phyloP scores from a whole-genome alignment of 768 basidiomycete genomes.

The Lactarius pseudohatsudake region DNA sequence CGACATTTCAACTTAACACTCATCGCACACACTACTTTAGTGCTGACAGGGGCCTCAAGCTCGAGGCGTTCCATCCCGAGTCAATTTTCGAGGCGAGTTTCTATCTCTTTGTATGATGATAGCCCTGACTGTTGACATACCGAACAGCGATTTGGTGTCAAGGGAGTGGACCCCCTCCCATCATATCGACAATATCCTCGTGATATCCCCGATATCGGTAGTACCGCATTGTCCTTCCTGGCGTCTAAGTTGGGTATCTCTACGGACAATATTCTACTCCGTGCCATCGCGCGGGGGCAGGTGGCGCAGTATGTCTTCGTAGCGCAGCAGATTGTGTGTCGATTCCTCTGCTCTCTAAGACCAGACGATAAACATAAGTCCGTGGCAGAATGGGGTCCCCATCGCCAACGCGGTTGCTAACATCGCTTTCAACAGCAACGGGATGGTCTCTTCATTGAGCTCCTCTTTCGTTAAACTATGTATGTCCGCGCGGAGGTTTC shows the following conservation, averaged over 20 bases:
- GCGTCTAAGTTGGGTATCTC: constrained; percentile 29
- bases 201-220: constrained; percentile 24
- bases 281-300: constrained; percentile 28
- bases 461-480: constrained; percentile 48
- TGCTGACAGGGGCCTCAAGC: constrained; percentile 18
- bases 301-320: constrained; percentile 29
- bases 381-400: constrained; percentile 35
- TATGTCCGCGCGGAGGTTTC: constrained; percentile 27
- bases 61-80: constrained; percentile 35
- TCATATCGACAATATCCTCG: constrained; percentile 27
- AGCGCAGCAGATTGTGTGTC: constrained; percentile 32
- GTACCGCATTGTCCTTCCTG: constrained; percentile 32
- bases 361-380: background rate
- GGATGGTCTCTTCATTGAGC: constrained; percentile 45
- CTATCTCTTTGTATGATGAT: background rate
- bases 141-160: constrained; percentile 31
- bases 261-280: constrained; percentile 24
- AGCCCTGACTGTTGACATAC: background rate
- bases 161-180: constrained; percentile 31
- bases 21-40: constrained; percentile 30
- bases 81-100: constrained; percentile 32
- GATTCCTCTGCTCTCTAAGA: background rate
- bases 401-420: constrained; percentile 47
- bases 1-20: constrained; percentile 29
- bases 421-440: constrained; percentile 43